Conservation (phyloP, 2,329 filamentous ascomycete genomes). For the Monosporascus cannonballus region DNA sequence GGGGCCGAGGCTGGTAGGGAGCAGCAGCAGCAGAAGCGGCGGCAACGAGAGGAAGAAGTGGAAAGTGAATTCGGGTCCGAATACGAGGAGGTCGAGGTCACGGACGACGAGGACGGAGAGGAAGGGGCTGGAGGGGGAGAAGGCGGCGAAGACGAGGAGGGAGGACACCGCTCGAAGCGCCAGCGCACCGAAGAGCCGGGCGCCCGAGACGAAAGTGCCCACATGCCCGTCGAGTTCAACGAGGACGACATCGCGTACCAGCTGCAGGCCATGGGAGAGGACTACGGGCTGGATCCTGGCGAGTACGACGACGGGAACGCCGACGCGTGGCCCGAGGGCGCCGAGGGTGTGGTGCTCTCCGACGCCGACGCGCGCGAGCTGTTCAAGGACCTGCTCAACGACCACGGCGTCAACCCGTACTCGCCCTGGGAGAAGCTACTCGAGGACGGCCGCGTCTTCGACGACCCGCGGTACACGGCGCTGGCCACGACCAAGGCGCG, state of each 20-base stretch:
- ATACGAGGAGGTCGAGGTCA: slow-evolving; percentile 72
- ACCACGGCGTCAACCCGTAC: slow-evolving; percentile 78
- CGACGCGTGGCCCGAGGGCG: slow-evolving; percentile 63
- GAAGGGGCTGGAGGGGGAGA: slow-evolving; percentile 50
- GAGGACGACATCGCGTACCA: slow-evolving; percentile 95
- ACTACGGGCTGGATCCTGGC: slow-evolving; percentile 72
- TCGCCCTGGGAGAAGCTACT: slow-evolving; percentile 87
- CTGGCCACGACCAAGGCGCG: slow-evolving; percentile 75
- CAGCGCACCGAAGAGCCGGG: slow-evolving; percentile 37
- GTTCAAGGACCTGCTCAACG: slow-evolving; percentile 82
- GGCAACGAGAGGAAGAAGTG: slow-evolving; percentile 27
- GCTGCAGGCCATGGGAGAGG: slow-evolving; percentile 79
- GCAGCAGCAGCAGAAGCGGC: slow-evolving; percentile 35
- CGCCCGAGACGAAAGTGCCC: slow-evolving; percentile 21
- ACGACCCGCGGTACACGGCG: slow-evolving; percentile 82
- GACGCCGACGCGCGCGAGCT: slow-evolving; percentile 70
- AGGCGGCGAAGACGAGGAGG: slow-evolving; percentile 40
- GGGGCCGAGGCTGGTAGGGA: slow-evolving; percentile 39
- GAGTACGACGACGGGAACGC: slow-evolving; percentile 64
- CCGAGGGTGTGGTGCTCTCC: slow-evolving; percentile 63
- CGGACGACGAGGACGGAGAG: slow-evolving; percentile 47
- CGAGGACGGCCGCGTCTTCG: slow-evolving; percentile 72
- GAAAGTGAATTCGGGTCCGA: slow-evolving; percentile 57
- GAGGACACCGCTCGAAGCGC: slow-evolving; percentile 42
- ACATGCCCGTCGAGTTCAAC: slow-evolving; percentile 68